Conservation (phyloP, 352 stramenopile species). For the Phytopythium ostracodes region DNA sequence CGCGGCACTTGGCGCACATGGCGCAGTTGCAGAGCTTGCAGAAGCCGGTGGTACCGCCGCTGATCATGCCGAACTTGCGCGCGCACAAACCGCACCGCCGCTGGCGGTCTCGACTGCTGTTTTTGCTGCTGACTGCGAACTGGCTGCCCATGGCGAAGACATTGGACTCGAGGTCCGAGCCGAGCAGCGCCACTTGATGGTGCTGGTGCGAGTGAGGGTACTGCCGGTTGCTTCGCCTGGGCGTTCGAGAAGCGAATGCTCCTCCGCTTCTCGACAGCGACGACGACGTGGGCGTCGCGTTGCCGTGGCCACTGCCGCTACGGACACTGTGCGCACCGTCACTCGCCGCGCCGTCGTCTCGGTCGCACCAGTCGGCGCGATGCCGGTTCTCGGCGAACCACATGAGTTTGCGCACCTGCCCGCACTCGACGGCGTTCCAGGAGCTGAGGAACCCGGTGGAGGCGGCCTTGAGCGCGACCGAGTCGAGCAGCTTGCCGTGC, state of each 20-base stretch:
- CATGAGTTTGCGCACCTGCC: conserved; percentile 44
- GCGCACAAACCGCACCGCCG: conserved; percentile 24
- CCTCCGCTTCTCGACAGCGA: background rate
- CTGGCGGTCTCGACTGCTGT: conserved; percentile 10
- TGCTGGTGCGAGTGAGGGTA: conserved; percentile 1
- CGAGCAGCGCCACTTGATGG: conserved; percentile 5
- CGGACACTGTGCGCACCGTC: background rate
- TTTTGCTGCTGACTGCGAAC: background rate
- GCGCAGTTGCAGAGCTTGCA: conserved; percentile 29
- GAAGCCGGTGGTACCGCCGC: conserved; percentile 15
- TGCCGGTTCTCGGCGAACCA: conserved; percentile 32
- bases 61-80: conserved; percentile 27
- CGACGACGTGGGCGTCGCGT: background rate
- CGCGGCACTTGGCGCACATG: conserved; percentile 36
- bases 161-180: background rate
- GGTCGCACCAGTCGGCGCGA: conserved; percentile 9
- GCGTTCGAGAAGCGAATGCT: background rate
- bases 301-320: background rate
- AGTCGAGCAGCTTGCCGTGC: conserved; percentile 32
- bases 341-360: background rate
- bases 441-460: conserved; percentile 40
- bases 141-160: background rate
- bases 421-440: conserved; percentile 43
- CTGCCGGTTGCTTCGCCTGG: background rate
- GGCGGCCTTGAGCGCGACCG: conserved; percentile 31